A percentile compares a stretch with the other conserved stretches of the same genome.
Evolutionary conservation across 1,284 basidiomycete genomes (phyloP).

Genomic region (Wallemia hederae): DNA sequence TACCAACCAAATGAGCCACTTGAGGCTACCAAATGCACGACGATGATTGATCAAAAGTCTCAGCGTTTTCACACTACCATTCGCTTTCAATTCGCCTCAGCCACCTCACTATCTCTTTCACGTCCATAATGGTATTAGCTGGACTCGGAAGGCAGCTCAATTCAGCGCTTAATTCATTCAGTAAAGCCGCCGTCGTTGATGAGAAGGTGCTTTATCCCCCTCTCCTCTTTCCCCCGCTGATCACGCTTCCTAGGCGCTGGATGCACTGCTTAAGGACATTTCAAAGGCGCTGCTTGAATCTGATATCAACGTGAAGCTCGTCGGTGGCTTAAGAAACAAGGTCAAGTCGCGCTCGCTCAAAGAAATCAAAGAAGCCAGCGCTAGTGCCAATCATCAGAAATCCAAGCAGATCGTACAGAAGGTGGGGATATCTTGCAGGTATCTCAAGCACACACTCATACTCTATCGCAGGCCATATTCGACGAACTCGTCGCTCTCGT

Average conservation of each 20-base stretch:
- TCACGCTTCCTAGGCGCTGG: constrained; percentile 37
- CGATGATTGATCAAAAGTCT: no score
- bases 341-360: constrained; percentile 31
- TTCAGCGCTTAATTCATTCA: constrained; percentile 68
- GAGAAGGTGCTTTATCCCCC: constrained; percentile 32
- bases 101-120: neutral
- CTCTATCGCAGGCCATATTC: constrained; percentile 44
- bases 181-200: constrained; percentile 53
- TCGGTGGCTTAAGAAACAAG: constrained; percentile 54
- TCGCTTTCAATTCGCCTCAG: no score
- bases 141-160: constrained; percentile 86
- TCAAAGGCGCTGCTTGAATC: constrained; percentile 78
- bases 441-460: neutral
- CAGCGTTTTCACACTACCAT: no score
- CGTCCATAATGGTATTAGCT: constrained; percentile 52
- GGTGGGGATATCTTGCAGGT: constrained; percentile 20
- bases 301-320: constrained; percentile 94
- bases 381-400: constrained; percentile 17
- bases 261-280: constrained; percentile 79
- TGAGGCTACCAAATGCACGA: no score
- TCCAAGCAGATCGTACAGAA: constrained; percentile 69
- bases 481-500: constrained; percentile 87
- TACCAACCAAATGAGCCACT: no score
- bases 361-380: constrained; percentile 26
- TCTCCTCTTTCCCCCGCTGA: constrained; percentile 6